Evolutionary conservation across 1,139 yeast genomes (phyloP).

Genomic region (Taphrina deformans): DNA sequence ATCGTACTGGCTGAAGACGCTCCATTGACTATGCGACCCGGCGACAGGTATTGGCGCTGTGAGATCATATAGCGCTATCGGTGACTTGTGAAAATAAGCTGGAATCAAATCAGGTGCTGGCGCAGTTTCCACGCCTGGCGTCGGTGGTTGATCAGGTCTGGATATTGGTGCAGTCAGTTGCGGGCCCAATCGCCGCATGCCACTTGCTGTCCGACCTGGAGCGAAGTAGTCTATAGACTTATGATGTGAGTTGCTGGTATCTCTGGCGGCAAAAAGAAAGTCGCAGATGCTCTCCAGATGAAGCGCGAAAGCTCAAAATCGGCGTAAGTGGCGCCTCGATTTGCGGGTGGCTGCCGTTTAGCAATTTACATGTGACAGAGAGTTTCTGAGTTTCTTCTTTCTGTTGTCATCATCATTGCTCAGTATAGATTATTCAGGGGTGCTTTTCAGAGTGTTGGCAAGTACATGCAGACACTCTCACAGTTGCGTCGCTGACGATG

Average conservation of each 20-base stretch:
- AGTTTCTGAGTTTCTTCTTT: neutral
- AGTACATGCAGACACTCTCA: no score
- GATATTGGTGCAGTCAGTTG: neutral
- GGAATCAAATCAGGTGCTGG: conserved; percentile 21
- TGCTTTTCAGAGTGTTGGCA: no score
- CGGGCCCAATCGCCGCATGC: conserved; percentile 1
- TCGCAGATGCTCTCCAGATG: no score
- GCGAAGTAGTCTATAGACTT: no score
- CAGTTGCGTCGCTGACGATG: no score
- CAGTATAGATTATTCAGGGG: no score
- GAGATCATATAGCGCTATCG: conserved; percentile 24
- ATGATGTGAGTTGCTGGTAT: no score
- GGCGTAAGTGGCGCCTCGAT: neutral
- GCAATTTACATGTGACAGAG: neutral
- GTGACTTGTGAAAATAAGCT: conserved; percentile 28
- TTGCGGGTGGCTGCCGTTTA: neutral
- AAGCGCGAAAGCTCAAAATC: neutral
- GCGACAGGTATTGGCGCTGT: conserved; percentile 28
- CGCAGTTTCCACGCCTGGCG: conserved; percentile 15
- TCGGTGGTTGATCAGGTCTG: neutral
- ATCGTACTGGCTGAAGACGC: conserved; percentile 21
- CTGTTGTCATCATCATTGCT: no score
- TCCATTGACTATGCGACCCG: conserved; percentile 13
- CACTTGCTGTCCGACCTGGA: neutral
- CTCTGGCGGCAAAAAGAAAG: no score